Evolutionary conservation across 768 basidiomycete genomes (phyloP).

Genomic region (Hericium alpestre): DNA sequence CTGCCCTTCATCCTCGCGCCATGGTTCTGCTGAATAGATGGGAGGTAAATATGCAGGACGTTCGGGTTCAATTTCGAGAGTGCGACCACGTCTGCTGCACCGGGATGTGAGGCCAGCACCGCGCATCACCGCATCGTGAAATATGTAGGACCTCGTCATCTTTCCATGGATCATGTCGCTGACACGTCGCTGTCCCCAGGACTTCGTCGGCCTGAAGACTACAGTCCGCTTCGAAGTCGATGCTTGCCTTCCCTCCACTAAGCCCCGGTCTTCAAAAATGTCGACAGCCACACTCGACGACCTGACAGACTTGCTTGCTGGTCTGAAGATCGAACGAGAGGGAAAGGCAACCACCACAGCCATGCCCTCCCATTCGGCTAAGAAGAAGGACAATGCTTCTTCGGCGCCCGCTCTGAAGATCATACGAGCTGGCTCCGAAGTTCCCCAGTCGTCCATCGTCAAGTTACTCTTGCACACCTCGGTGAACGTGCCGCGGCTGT

Average conservation of each 20-base stretch:
- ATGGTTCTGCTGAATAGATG: not conserved
- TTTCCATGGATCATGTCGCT: not conserved
- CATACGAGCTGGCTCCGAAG: not conserved
- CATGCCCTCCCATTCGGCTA: not conserved
- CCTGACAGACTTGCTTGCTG: not conserved
- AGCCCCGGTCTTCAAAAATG: not conserved
- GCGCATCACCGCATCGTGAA: not conserved
- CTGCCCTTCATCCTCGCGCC: slow-evolving; percentile 82
- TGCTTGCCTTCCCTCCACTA: slow-evolving; percentile 12
- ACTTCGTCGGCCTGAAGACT: slow-evolving; percentile 46
- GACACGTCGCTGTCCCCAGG: slow-evolving; percentile 25
- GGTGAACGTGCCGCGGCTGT: not conserved
- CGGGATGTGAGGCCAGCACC: slow-evolving; percentile 43
- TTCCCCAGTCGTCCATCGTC: slow-evolving; percentile 13
- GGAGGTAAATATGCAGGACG: slow-evolving; percentile 14
- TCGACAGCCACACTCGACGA: not conserved
- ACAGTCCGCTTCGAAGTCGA: slow-evolving; percentile 52
- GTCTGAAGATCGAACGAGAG: not conserved
- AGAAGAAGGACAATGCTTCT: slow-evolving; percentile 19
- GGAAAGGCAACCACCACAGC: not conserved
- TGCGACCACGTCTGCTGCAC: slow-evolving; percentile 36
- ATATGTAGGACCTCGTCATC: not conserved
- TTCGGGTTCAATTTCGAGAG: slow-evolving; percentile 59
- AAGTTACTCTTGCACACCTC: slow-evolving; percentile 12
- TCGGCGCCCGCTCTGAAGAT: slow-evolving; percentile 24